Evolutionary conservation across 176 grass and related monocot species (phyloP), one percentile per base, ranked within the genome.

Genomic region (Miscanthus lutarioriparius): DNA sequence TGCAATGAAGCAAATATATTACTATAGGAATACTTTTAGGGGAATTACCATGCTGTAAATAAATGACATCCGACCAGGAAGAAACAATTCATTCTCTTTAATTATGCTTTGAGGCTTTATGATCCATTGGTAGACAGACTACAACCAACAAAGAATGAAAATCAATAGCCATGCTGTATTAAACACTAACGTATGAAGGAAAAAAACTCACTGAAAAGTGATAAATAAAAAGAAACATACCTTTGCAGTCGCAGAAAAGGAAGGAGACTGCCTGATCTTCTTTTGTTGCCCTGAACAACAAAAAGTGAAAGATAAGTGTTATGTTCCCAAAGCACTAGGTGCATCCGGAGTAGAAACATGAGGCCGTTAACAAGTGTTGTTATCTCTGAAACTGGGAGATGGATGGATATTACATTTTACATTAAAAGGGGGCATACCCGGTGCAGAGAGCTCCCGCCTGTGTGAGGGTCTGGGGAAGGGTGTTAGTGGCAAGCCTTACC

Each of bases 81-180:
- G 93, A 87, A 99, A 99, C 91, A 99, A 86, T 70, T 99, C 91
- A 61, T 93, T 99, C 22, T 88, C 80, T 68, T 98, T 99, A 51
- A 88, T 92, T 73, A 89, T 91, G 83, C 89, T 90, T 80, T 94
- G 93, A 82, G 91, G 93, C 74, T 94, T 99, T 85, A 96, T 78
- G 27, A 95, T 99, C 96, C 91, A 96, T 80, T 96, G 88, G 84
- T 96, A 99, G 36, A 99, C 93, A 79, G 96, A 99, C 92, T 98
- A 76, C 71, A 82, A 85, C 43, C 41, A 95, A 83, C 14, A 53
- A 63, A 84, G 44, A 87, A 45, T 25, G 53, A 9, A 47, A 80
- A 70, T 86, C 27, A 79, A 53, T 30, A 10, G 25, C 37, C 59
- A 82, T 54, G 35, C 22, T 56, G 22, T 58, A 58, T 67, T 77